A percentile compares a stretch with the other conserved stretches of the same genome.
Conservation (phyloP, 2,329 filamentous ascomycete species). For the Xylaria digitata region DNA sequence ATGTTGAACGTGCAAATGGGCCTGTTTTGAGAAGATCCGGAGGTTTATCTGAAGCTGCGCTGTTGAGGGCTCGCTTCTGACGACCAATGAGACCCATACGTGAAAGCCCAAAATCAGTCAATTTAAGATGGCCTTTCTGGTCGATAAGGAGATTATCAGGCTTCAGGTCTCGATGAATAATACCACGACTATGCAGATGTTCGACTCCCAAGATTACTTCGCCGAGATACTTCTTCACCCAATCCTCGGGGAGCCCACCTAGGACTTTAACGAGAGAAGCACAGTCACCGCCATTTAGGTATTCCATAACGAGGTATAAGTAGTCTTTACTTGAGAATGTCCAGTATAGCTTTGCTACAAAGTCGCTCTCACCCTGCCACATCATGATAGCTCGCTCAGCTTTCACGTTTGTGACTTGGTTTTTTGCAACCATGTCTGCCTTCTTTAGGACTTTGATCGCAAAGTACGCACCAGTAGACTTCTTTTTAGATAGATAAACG, state of each 20-base stretch:
- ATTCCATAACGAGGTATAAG: conserved; percentile 98
- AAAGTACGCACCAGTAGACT: conserved; percentile 97
- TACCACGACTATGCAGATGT: conserved; percentile 91
- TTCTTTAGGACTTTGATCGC: conserved; percentile 99
- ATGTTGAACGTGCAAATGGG: conserved; percentile 86
- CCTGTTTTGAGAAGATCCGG: conserved; percentile 94
- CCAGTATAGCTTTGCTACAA: conserved; percentile 99
- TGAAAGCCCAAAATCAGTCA: conserved; percentile 97
- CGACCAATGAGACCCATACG: conserved; percentile 96
- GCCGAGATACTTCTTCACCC: conserved; percentile 97
- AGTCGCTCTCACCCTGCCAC: conserved; percentile 99
- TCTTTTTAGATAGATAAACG: conserved; percentile 98
- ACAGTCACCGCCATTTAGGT: conserved; percentile 96
- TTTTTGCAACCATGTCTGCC: conserved; percentile 99
- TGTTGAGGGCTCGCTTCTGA: conserved; percentile 91
- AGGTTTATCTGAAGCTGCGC: conserved; percentile 79
- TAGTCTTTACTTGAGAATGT: conserved; percentile 99
- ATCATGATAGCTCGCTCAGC: conserved; percentile 99
- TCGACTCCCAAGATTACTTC: conserved; percentile 98
- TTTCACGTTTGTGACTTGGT: conserved; percentile 99
- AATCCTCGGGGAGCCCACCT: conserved; percentile 92
- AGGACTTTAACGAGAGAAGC: conserved; percentile 96
- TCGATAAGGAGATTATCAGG: conserved; percentile 98
- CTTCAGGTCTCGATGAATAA: conserved; percentile 96
- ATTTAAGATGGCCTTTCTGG: conserved; percentile 93